phyloP scores from a whole-genome alignment of 2,329 filamentous ascomycete species.

The Aspergillus sp. region DNA sequence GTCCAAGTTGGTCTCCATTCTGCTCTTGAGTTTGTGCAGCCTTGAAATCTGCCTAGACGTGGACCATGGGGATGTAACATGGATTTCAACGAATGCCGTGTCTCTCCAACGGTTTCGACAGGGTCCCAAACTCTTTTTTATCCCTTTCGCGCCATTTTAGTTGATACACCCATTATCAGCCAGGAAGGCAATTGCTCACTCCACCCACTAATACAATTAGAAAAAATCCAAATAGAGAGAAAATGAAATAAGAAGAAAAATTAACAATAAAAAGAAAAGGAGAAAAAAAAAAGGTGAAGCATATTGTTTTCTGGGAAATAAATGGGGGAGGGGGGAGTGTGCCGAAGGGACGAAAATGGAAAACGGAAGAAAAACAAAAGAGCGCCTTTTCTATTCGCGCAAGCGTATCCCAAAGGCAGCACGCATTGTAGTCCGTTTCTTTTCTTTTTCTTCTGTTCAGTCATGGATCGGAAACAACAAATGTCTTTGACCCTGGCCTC shows the following conservation, averaged over 20 bases:
- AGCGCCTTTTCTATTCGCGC: slow-evolving; percentile 2
- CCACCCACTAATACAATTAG: background rate
- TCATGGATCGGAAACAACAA: slow-evolving; percentile 20
- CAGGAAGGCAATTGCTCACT: slow-evolving; percentile 21
- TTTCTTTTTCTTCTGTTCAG: slow-evolving; percentile 5
- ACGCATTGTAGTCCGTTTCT: slow-evolving; percentile 6
- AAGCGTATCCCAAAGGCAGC: background rate
- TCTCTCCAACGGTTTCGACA: slow-evolving; percentile 24
- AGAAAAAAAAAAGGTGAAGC: background rate
- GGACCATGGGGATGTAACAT: slow-evolving; percentile 32
- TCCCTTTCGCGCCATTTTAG: slow-evolving; percentile 14
- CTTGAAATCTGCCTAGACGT: slow-evolving; percentile 23
- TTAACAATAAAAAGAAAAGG: too few species aligned
- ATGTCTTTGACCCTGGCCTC: slow-evolving; percentile 31
- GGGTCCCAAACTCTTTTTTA: slow-evolving; percentile 17
- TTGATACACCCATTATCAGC: slow-evolving; percentile 29
- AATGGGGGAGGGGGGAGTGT: background rate
- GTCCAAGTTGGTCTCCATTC: slow-evolving; percentile 22
- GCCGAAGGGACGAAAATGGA: slow-evolving; percentile 1
- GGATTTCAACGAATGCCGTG: slow-evolving; percentile 32
- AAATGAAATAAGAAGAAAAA: too few species aligned
- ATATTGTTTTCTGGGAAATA: slow-evolving; percentile 5
- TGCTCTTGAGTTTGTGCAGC: slow-evolving; percentile 30
- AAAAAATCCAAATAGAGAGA: too few species aligned
- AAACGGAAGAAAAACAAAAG: slow-evolving; percentile 10